Percentiles rank a stretch among this genome's conserved stretches.
Conservation (phyloP, 306 rosid species). For the Parietaria judaica region DNA sequence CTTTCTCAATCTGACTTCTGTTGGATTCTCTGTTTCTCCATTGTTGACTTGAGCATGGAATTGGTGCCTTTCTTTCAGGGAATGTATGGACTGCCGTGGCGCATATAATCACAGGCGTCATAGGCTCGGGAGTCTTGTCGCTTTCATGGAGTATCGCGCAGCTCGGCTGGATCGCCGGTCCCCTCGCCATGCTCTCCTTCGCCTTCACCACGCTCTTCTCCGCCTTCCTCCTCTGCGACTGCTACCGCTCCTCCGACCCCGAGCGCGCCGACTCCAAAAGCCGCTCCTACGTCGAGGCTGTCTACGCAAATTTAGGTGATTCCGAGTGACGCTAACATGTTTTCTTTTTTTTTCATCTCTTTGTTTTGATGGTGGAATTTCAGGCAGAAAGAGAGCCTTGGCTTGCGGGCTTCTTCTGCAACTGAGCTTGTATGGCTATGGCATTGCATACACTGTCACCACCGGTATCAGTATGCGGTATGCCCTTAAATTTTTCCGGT, state of each 20-base stretch:
- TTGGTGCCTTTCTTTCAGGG: constrained; percentile 18
- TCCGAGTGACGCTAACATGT: no score
- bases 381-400: constrained; percentile 18
- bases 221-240: constrained; percentile 36
- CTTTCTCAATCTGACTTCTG: neutral
- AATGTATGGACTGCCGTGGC: constrained; percentile 42
- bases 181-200: constrained; percentile 32
- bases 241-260: constrained; percentile 46
- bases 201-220: constrained; percentile 44
- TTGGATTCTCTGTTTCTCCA: neutral
- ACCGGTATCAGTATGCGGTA: constrained; percentile 46
- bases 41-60: neutral
- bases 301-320: constrained; percentile 29
- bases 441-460: constrained; percentile 45
- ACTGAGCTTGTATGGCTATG: constrained; percentile 29
- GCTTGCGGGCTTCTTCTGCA: constrained; percentile 20
- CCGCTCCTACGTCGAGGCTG: constrained; percentile 40
- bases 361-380: neutral
- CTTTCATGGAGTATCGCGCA: constrained; percentile 74
- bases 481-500: neutral
- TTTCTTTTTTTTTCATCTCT: neutral
- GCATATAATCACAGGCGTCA: constrained; percentile 65
- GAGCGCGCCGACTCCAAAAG: constrained; percentile 22
- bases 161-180: constrained; percentile 72
- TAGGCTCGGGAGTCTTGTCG: constrained; percentile 81